Conservation (phyloP, 2,329 filamentous ascomycete species). For the Fusarium multiceps region DNA sequence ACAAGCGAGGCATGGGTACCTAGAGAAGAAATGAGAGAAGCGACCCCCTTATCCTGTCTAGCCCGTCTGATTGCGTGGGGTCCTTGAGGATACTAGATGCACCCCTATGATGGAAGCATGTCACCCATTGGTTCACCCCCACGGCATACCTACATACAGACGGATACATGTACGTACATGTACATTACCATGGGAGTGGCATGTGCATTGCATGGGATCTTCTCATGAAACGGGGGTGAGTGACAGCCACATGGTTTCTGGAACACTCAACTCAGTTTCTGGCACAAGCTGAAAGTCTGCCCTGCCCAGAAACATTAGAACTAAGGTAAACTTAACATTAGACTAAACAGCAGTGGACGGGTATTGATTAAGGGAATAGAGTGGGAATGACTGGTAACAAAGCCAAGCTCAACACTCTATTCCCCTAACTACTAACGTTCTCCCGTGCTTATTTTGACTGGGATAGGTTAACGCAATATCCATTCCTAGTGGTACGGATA, state of each 20-base stretch:
- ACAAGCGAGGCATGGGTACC: constrained; percentile 1
- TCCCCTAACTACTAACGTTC: not conserved
- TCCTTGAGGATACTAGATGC: not conserved
- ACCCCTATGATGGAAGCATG: not conserved
- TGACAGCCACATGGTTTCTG: constrained; percentile 31
- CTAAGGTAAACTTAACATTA: not conserved
- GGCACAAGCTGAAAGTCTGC: constrained; percentile 13
- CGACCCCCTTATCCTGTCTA: not conserved
- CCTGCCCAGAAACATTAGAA: not conserved
- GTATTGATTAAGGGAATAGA: not conserved
- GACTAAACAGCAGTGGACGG: not conserved
- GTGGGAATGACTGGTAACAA: not conserved
- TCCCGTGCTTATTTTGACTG: constrained; percentile 2
- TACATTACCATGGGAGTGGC: constrained; percentile 1
- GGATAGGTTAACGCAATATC: not conserved
- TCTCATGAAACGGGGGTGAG: constrained; percentile 18
- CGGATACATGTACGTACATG: not conserved
- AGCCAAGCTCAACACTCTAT: not conserved
- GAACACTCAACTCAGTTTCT: constrained; percentile 11
- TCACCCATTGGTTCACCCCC: constrained; percentile 5
- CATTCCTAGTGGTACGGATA: not conserved
- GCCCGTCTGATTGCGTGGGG: not conserved
- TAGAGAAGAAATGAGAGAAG: not conserved
- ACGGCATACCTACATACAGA: not conserved
- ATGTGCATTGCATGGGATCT: constrained; percentile 26